A percentile compares a stretch with the other conserved stretches of the same genome.
phyloP scores from a whole-genome alignment of 345 rosid genomes.

The Streptanthus diversifolius region DNA sequence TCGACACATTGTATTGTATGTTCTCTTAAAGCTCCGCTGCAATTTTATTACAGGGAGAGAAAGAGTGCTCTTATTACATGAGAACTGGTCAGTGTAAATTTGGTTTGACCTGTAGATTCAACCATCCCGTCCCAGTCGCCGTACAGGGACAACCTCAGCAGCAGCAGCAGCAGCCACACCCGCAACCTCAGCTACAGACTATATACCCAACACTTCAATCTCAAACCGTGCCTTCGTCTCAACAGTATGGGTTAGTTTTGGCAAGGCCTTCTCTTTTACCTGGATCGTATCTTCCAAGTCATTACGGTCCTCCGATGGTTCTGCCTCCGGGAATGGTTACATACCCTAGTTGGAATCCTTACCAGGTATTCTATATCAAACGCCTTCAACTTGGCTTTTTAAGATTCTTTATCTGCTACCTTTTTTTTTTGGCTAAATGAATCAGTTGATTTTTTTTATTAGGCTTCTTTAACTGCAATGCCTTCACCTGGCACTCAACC shows the following conservation, averaged over 20 bases:
- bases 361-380: conserved; percentile 43
- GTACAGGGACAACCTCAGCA: conserved; percentile 42
- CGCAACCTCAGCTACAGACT: conserved; percentile 23
- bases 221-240: conserved; percentile 56
- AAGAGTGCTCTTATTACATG: conserved; percentile 85
- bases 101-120: conserved; percentile 83
- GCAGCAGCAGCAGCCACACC: conserved; percentile 20
- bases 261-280: conserved; percentile 76
- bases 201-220: conserved; percentile 61
- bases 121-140: conserved; percentile 76
- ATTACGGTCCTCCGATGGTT: conserved; percentile 61
- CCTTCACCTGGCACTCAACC: conserved; percentile 65
- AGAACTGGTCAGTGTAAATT: conserved; percentile 95
- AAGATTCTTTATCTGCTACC: background rate
- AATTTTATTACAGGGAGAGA: conserved; percentile 73
- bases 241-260: conserved; percentile 71
- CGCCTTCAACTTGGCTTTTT: background rate
- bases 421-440: conserved; percentile 1
- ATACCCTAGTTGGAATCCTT: conserved; percentile 69
- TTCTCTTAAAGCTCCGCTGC: background rate
- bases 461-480: conserved; percentile 62
- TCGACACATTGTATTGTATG: background rate
- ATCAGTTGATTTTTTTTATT: conserved; percentile 13
- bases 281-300: conserved; percentile 62
- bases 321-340: conserved; percentile 75